Evolutionary conservation across 192 early-diverging fungal species (phyloP), one percentile per base, ranked within the genome.

Genomic region (Borealophlyctis nickersoniae): DNA sequence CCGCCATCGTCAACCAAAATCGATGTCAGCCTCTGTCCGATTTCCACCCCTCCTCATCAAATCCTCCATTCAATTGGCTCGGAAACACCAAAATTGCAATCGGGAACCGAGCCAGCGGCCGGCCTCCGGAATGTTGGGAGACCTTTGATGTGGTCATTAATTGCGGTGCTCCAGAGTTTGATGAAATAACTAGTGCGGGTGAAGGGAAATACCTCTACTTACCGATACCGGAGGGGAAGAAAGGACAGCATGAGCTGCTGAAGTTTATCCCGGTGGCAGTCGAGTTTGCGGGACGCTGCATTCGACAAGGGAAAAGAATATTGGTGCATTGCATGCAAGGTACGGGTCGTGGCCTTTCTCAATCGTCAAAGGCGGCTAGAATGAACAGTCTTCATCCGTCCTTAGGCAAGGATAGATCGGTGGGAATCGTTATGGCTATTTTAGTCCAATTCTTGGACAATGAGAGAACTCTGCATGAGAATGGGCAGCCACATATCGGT

Each of bases 201-300:
- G 23, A 48, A 22, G 56, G 45, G 4, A 31, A 59, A 11, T 93
- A 91, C 69, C 36, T 94, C 29, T 88, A 81, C 60, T 58, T 95
- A 52, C 72, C 83, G 3, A 92, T 95, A 54, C 88, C 89, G 0
- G 91, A 93, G 63, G 90, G 93, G n/a, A 95, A 95, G 69, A 87
- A 84, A 53, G 93, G 93, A 3, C 90, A 91, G 70, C 70, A 82
- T 28, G 74, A 65, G 28, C 78, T 95, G 27, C 70, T 69, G 19
- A 67, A 69, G 27, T 76, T 63, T 30, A 87, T 95, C 60, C 76
- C 81, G 2, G 57, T 51, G 4, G 88, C 84, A 0, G 36, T 92
- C 11, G 72, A 69, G 16, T 87, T 84, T 7, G 34, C 48, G 13
- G 58, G 70, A 19, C 62, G 77, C 19, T 63, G 28, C 5, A 7